phyloP scores from a whole-genome alignment of 225 moss, liverwort and hornwort species.

The Neckera pumila region DNA sequence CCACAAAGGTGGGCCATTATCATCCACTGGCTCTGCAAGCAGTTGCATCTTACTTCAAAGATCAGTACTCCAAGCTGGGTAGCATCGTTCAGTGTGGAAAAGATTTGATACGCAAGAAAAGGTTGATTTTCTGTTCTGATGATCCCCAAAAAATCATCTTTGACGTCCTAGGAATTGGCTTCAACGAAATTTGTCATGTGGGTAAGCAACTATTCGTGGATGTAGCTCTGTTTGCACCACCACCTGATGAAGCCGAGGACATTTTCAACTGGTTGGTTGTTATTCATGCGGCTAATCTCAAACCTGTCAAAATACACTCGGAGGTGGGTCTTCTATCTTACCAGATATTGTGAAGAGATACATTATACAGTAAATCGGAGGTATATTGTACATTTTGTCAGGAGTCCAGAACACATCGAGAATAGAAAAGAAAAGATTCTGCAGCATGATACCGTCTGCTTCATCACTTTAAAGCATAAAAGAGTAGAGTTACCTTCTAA shows the following conservation, averaged over 20 bases:
- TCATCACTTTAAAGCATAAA: not conserved
- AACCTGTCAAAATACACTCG: not conserved
- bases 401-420: not conserved
- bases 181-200: not conserved
- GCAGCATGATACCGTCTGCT: not conserved
- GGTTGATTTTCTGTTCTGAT: not conserved
- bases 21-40: constrained; percentile 8
- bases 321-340: not conserved
- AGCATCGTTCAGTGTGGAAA: not conserved
- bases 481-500: not conserved
- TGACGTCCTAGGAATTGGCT: not conserved
- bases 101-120: not conserved
- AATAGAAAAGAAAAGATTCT: not conserved
- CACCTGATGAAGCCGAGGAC: not conserved
- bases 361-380: not conserved
- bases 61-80: not conserved
- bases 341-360: not conserved
- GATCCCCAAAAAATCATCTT: not conserved
- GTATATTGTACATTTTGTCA: not conserved
- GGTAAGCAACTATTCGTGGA: not conserved
- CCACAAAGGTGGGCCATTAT: not conserved
- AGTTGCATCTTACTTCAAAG: not conserved
- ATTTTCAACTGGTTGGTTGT: not conserved
- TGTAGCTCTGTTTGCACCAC: not conserved
- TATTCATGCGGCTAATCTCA: not conserved